Evolutionary conservation across 2,329 filamentous ascomycete genomes (phyloP).

Genomic region (Aspergillus unguis): DNA sequence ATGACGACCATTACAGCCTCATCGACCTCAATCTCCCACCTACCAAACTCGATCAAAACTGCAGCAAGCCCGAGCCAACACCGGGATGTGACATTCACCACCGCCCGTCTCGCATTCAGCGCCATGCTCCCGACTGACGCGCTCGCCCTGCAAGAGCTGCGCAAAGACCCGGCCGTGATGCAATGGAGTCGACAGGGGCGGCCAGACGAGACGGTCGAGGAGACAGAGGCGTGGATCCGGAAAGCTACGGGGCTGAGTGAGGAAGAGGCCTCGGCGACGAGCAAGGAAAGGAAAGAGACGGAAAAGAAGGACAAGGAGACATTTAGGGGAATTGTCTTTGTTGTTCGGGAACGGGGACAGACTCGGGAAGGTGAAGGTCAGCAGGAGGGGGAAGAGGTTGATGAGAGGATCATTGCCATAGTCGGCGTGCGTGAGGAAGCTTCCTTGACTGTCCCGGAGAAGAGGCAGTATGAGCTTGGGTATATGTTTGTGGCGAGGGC

Average conservation of each 20-base stretch:
- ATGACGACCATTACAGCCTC: too few species aligned
- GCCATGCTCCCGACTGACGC: slow-evolving; percentile 7
- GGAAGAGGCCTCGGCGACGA: background rate
- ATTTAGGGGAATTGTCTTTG: background rate
- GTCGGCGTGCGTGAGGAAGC: slow-evolving; percentile 2
- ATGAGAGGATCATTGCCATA: slow-evolving; percentile 7
- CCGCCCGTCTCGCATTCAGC: slow-evolving; percentile 10
- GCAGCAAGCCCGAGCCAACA: background rate
- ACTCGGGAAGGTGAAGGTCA: background rate
- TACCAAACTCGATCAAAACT: background rate
- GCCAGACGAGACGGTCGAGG: slow-evolving; percentile 8
- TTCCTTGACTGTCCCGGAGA: background rate
- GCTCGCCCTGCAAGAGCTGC: slow-evolving; percentile 7
- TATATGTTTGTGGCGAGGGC: slow-evolving; percentile 54
- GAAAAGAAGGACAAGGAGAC: background rate
- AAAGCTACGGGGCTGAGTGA: background rate
- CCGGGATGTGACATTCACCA: slow-evolving; percentile 2
- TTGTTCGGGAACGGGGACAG: background rate
- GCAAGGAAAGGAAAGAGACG: background rate
- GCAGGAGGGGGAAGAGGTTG: background rate
- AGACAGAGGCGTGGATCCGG: slow-evolving; percentile 9
- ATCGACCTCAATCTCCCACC: too few species aligned
- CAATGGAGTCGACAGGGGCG: slow-evolving; percentile 10
- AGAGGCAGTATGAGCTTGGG: slow-evolving; percentile 44
- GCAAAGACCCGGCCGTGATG: slow-evolving; percentile 9